These are phyloP conservation scores for Eleusine coracana DNA, from an alignment of 176 grass and related monocot genomes.

Conservation along the genomic window DNA sequence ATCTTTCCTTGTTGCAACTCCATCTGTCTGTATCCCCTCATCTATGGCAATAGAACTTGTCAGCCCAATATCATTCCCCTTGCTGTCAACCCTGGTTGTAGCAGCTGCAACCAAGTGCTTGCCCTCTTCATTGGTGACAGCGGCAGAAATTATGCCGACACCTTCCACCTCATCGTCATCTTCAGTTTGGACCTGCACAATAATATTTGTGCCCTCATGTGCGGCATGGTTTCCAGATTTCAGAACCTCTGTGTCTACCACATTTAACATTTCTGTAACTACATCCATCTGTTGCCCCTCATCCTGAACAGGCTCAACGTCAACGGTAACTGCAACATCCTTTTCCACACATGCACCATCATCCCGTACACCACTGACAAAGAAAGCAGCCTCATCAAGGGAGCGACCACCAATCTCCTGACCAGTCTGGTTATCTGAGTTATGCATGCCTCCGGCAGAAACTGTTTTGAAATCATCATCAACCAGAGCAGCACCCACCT, in stretches of 20 bases:
- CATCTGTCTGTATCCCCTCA: slow-evolving; percentile 47
- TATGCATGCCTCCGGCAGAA: neutral
- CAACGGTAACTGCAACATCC: slow-evolving; percentile 10
- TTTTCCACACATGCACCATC: slow-evolving; percentile 33
- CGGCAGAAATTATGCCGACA: slow-evolving; percentile 19
- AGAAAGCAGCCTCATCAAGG: neutral
- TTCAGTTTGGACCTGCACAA: slow-evolving; percentile 18
- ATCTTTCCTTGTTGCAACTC: neutral
- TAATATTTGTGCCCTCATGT: neutral
- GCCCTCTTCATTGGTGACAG: slow-evolving; percentile 38
- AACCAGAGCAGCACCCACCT: slow-evolving; percentile 1
- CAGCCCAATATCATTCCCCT: neutral
- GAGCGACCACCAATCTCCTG: slow-evolving; percentile 17
- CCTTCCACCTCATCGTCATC: neutral
- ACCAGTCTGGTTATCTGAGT: slow-evolving; percentile 24
- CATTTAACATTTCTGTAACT: slow-evolving; percentile 7
- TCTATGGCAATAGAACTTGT: slow-evolving; percentile 3
- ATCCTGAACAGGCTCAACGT: slow-evolving; percentile 31
- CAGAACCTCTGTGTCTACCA: neutral
- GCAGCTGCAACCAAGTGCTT: slow-evolving; percentile 27
- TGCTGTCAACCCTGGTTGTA: slow-evolving; percentile 26
- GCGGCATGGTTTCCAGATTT: slow-evolving; percentile 22
- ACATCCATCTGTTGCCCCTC: slow-evolving; percentile 21
- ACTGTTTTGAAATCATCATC: slow-evolving; percentile 18
- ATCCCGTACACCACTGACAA: slow-evolving; percentile 15